Base-by-base conservation (phyloP, 257 asterid species). In the Przewalskia tangutica region DNA sequence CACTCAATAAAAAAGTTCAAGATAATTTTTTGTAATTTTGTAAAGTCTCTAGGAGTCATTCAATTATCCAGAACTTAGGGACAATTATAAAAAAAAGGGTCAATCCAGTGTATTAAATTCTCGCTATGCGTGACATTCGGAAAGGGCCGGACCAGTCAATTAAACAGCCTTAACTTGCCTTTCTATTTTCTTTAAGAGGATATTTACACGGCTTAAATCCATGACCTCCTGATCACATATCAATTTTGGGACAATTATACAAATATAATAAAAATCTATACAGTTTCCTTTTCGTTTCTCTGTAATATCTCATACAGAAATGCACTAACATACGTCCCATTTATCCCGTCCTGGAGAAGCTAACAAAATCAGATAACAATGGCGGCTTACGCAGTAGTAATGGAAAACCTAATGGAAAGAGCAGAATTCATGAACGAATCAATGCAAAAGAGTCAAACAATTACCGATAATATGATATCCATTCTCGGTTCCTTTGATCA, bases 401-500 rank as follows among this genome's bases (percentile, higher is more conserved):
- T 95, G 86, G 95, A 91, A 85, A 89, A 91, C 82, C 91, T 95
- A 70, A 87, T 83, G 76, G 94, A 92, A 67, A 92, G 95, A 51
- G 97, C 99, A 27, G 82, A 89, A 36, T 85, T 90, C 84, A 91
- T 95, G 90, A 86, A 91, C 70, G 97, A 95, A 54, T 94, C 98
- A 11, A 85, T 94, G 98, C 89, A 91, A 65, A 95, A 92, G 86
- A 87, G 93, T 9, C 99, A 95, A 88, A 54, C 89, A 5, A 93
- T 93, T 55, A 92, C 99, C 38, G 98, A 95, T 82, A 87, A 82
- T 87, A 93, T 94, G 96, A 95, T 91, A 38, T 4, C 93, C 81
- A 94, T 94, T 77, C 97, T 95, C 76, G 99, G 99, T 59, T 95
- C 99, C 75, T 95, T 95, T 80, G 99, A 95, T 85, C 94, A 89